These are phyloP conservation scores for Cordyceps fumosorosea DNA, from an alignment of 2,329 filamentous ascomycete genomes.

Conservation along the genomic window DNA sequence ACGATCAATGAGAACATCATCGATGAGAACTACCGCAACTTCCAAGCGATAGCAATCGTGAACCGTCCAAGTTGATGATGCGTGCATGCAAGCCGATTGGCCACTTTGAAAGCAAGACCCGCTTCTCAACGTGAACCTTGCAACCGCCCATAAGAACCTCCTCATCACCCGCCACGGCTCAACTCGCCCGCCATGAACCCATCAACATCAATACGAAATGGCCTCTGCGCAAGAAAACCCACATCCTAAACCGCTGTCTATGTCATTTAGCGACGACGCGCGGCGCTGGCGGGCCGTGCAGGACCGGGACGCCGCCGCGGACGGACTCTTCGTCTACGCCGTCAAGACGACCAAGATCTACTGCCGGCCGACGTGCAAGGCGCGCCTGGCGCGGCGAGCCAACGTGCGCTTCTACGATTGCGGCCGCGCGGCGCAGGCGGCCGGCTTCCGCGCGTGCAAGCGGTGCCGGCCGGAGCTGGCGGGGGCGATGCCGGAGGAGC, in stretches of 20 bases:
- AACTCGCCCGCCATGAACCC: not conserved
- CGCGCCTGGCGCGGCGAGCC: conserved; percentile 52
- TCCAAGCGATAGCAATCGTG: not conserved
- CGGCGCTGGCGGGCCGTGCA: conserved; percentile 31
- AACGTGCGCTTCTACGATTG: conserved; percentile 52
- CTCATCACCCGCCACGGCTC: not conserved
- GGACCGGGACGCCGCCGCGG: conserved; percentile 28
- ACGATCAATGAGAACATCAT: not conserved
- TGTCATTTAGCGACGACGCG: conserved; percentile 24
- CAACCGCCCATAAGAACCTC: not conserved
- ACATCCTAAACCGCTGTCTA: not conserved
- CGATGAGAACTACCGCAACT: not conserved
- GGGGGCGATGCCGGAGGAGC: conserved; percentile 36
- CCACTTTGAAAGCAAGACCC: conserved; percentile 26
- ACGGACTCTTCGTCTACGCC: conserved; percentile 37
- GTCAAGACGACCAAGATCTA: conserved; percentile 44
- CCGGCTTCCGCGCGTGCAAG: conserved; percentile 51
- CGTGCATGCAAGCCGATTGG: conserved; percentile 19
- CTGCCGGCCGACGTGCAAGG: conserved; percentile 55
- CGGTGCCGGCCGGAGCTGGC: conserved; percentile 42
- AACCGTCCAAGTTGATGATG: not conserved
- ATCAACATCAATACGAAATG: not conserved
- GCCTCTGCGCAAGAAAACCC: not conserved
- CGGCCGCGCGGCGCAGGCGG: conserved; percentile 35
- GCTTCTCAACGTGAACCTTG: conserved; percentile 13